Percentiles rank a stretch among this genome's conserved stretches.
Evolutionary conservation across 148 eudicot genomes (phyloP).

Genomic region (Cornus suecica): DNA sequence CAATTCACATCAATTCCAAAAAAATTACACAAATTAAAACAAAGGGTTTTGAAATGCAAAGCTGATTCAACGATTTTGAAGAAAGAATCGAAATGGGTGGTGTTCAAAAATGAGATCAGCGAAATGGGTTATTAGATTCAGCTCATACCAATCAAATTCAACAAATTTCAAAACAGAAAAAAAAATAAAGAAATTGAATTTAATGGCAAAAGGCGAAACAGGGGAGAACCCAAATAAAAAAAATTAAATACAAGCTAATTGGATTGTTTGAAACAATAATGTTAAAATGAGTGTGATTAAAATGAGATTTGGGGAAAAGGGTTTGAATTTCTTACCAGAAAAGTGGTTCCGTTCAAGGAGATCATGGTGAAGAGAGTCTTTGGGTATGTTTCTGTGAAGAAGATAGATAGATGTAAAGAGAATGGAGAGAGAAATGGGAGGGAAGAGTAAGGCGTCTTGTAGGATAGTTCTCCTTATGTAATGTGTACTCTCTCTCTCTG

Average conservation of each 20-base stretch:
- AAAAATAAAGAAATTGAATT: not conserved
- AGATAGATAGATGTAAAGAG: constrained; percentile 1
- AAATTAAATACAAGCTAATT: not conserved
- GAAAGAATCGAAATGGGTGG: constrained; percentile 18
- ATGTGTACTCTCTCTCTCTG: not conserved
- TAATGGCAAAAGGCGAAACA: not conserved
- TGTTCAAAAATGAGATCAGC: constrained; percentile 12
- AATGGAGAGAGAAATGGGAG: not conserved
- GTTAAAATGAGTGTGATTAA: constrained; percentile 15
- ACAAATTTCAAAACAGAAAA: not conserved
- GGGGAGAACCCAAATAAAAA: not conserved
- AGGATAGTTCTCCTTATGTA: not conserved
- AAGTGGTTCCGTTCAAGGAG: constrained; percentile 47
- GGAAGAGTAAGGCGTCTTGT: constrained; percentile 8
- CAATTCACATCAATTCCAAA: not conserved
- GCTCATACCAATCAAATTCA: constrained; percentile 3
- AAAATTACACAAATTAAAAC: not conserved
- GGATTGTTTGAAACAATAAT: not conserved
- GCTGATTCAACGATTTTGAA: not conserved
- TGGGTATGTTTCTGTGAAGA: not conserved
- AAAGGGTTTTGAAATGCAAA: constrained; percentile 3
- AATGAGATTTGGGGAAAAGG: constrained; percentile 25
- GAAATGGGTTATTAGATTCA: constrained; percentile 27
- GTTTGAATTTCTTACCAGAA: constrained; percentile 45
- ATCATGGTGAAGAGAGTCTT: constrained; percentile 45